These are phyloP conservation scores for Suillus americanus DNA, from an alignment of 768 basidiomycete species.

Conservation along the genomic window DNA sequence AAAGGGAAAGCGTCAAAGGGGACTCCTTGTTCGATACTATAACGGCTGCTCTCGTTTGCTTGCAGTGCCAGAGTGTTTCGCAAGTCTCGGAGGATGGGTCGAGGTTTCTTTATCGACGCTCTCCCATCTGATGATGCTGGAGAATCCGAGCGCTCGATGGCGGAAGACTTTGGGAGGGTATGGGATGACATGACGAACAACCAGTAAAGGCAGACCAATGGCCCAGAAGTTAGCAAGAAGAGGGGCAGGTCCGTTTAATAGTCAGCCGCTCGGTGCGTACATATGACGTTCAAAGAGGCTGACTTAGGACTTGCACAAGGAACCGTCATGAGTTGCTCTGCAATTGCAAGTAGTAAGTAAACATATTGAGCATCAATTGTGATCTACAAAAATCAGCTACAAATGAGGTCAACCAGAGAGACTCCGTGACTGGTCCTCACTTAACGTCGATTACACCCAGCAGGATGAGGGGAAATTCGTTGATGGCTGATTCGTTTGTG, in stretches of 20 bases:
- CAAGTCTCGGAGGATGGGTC: constrained; percentile 20
- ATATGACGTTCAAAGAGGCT: neutral
- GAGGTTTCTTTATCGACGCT: neutral
- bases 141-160: neutral
- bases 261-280: neutral
- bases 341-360: neutral
- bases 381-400: neutral
- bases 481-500: neutral
- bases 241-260: neutral
- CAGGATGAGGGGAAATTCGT: neutral
- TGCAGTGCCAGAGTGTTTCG: constrained; percentile 14
- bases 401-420: neutral
- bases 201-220: neutral
- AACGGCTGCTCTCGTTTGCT: constrained; percentile 11
- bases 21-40: constrained; percentile 13
- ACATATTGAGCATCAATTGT: neutral
- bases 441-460: neutral
- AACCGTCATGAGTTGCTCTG: neutral
- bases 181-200: neutral
- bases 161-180: neutral
- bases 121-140: neutral
- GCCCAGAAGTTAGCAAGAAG: neutral
- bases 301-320: neutral
- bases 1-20: neutral
- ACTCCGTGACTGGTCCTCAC: neutral